Base-by-base conservation (phyloP, 2,329 filamentous ascomycete species). In the Botrytis hyacinthi region DNA sequence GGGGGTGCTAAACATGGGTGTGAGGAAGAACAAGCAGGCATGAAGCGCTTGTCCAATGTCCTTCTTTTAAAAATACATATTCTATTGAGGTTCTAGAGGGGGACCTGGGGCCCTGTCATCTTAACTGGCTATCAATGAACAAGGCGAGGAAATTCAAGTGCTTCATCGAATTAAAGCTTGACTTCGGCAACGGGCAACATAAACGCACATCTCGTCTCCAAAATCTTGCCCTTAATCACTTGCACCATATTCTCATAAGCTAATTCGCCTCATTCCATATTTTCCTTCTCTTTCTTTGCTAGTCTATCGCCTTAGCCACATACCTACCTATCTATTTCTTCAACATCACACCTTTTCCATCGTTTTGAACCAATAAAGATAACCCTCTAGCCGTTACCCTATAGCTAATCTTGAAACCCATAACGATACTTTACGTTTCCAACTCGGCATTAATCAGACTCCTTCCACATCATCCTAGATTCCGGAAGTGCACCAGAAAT, bases 131-230 rank as follows among this genome's bases (percentile, higher is more conserved):
- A n/a, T 72, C 46, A 26, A 22, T 66, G 71, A 72, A 72, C 54
- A 40, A 72, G 71, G 62, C 62, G 51, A 72, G 40, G 63, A 72
- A 68, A 68, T 69, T 67, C 71, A 60, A 60, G 46, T 65, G 61
- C 70, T 59, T 72, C 71, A 72, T 69, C 71, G 71, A 72, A 72
- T 72, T 68, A 72, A 68, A 72, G 26, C 65, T 72, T 51, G 26
- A 69, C 51, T 72, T 72, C 71, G 71, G 71, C 48, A 72, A 57
- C 51, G 48, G 70, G 62, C 70, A 46, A 72, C 71, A 68, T 72
- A 72, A 72, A 67, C 70, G 70, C 70, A 72, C 26, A 48, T 60
- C 66, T 72, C 71, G 71, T 68, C 71, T 72, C 71, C 71, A 48
- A 40, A 68, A 72, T 68, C 48, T 69, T 26, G 18, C 66, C 57